Percentiles rank a stretch among this genome's conserved stretches.
These are phyloP conservation scores for Oleoguttula mirabilis DNA, from an alignment of 495 filamentous ascomycete species.

Conservation along the genomic window DNA sequence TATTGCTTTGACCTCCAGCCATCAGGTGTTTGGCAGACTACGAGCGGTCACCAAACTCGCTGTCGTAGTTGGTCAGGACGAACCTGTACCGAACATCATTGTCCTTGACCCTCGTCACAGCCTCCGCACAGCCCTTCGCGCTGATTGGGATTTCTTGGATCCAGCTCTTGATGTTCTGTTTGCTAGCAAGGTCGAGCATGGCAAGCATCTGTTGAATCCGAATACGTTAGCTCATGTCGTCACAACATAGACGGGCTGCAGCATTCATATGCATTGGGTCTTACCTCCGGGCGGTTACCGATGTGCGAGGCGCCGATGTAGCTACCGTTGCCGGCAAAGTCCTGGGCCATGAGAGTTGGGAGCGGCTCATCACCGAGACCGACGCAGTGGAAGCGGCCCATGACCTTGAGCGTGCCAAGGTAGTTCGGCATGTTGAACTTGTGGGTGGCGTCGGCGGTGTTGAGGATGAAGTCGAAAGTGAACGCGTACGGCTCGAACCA, in stretches of 20 bases:
- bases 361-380: slow-evolving; percentile 75
- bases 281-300: slow-evolving; percentile 67
- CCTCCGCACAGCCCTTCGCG: slow-evolving; percentile 54
- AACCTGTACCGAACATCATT: slow-evolving; percentile 58
- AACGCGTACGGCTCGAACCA: slow-evolving; percentile 38
- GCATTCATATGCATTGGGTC: too few relatives aligned
- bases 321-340: slow-evolving; percentile 63
- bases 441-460: slow-evolving; percentile 56
- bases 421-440: slow-evolving; percentile 60
- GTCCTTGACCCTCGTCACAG: slow-evolving; percentile 54
- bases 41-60: slow-evolving; percentile 44
- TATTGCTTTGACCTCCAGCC: too few relatives aligned
- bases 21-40: too few relatives aligned
- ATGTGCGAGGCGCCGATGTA: slow-evolving; percentile 73
- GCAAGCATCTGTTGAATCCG: too few relatives aligned
- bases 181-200: slow-evolving; percentile 72
- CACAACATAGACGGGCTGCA: too few relatives aligned
- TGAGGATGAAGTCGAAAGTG: slow-evolving; percentile 64
- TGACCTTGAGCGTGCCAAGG: slow-evolving; percentile 67
- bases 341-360: slow-evolving; percentile 61
- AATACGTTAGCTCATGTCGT: too few relatives aligned
- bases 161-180: slow-evolving; percentile 71
- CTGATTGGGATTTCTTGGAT: slow-evolving; percentile 66
- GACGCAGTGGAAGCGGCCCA: slow-evolving; percentile 70
- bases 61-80: slow-evolving; percentile 52